Evolutionary conservation across 1,284 basidiomycete genomes (phyloP), one percentile per base, ranked within the genome.

Genomic region (Leccinum fuscescens): DNA sequence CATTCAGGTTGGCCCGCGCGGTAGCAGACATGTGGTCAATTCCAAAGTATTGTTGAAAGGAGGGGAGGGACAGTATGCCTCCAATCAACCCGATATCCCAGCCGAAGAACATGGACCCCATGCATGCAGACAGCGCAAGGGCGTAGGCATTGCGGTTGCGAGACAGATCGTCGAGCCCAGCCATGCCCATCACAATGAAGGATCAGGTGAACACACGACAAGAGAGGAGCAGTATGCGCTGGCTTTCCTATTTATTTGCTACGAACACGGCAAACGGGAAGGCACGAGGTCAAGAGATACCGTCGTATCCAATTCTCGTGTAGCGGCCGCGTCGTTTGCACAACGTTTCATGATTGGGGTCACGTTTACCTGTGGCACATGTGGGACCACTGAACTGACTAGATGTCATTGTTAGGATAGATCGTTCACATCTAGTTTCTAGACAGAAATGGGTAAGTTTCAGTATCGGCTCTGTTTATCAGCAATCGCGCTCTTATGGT

Each of bases 11-110:
- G 9, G 81, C 80, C 29, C 69, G 68, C 11, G 74, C 72, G 17
- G 66, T 64, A 2, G 75, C 59, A 22, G 71, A 74, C 67, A 76
- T 65, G 53, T 75, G 68, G 67, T 79, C 63, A 46, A 82, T 58
- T 3, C 79, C 80, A 67, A 83, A 82, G 65, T 80, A 81, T 9
- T 66, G 33, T 62, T 80, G 73, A 69, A 83, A 83, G 3, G 81
- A 80, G 0, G 65, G 33, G 14, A 83, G 69, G 6, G 80, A 66
- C 50, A 82, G 68, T 14, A 83, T 69, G 29, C 82, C 82, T 5
- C 82, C 81, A 44, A 83, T 82, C 53, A 83, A 66, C 17, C 81
- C 81, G 12, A 74, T 78, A 46, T 72, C 65, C 69, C 68, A 69
- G 29, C 67, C 69, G 46, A 60, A 81, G 68, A 81, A 81, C 27